Base-by-base conservation (phyloP, 179 eudicot genomes). In the Spergularia azorica region DNA sequence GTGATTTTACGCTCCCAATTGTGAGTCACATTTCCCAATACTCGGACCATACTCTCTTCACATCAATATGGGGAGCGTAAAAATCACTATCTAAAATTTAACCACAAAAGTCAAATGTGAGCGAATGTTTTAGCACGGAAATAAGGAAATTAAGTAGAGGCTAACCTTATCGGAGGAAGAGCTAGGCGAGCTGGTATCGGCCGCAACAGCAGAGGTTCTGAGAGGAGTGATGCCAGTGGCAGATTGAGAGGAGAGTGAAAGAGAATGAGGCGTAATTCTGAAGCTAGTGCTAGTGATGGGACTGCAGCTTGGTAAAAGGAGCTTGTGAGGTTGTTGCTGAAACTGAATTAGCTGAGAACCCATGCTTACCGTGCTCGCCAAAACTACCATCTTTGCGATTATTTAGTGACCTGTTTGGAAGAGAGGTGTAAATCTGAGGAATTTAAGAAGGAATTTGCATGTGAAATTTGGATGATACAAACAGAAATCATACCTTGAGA, bases 131-230 rank as follows among this genome's bases (percentile, higher is more conserved):
- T 26, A 26, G 32, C 32, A 26, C 32, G 2, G 32, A 26, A 26
- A 26, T 26, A 26, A 26, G 32, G 67, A 38, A 21, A 20, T 2
- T 4, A 14, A 76, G 46, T 11, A 59, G 20, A 71, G 71, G 41
- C 13, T 1, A 73, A 85, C 88, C 88, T 85, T 71, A 51, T 80
- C 74, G 41, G 79, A 26, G 58, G 84, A 79, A 57, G 88, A 80
- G 71, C 80, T 78, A 63, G 83, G 67, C 12, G 63, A 76, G 71
- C 56, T 75, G 80, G 86, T 85, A 56, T 80, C 86, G 1, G 86
- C 71, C 0, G 88, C 88, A 18, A 80, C 77, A 6, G 84, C 86
- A 9, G 83, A 67, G 18, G 76, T 54, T 16, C 46, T 67, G 16
- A 77, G 9, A 18, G 83, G 51, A 21, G 79, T 41, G 43, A 20